Evolutionary conservation across 371 early-diverging fungal genomes (phyloP).

Genomic region (Coemansia sp.): DNA sequence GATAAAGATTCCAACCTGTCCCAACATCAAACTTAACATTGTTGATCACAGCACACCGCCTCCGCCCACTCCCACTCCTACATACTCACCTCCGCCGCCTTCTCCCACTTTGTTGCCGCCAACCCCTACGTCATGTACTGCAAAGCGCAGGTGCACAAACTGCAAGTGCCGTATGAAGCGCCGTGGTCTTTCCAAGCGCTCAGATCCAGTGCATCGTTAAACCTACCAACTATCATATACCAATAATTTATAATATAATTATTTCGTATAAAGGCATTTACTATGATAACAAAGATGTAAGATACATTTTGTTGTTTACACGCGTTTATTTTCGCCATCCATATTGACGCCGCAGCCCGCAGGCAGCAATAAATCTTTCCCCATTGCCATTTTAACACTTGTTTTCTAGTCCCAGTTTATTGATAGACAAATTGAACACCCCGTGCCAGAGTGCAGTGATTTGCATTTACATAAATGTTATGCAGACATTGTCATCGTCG

Average conservation of each 20-base stretch:
- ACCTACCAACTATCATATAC: background rate
- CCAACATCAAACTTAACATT: slow-evolving; percentile 37
- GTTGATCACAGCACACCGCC: slow-evolving; percentile 14
- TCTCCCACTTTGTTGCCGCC: slow-evolving; percentile 1
- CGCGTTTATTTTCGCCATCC: no score
- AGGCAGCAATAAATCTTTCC: no score
- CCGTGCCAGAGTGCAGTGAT: background rate
- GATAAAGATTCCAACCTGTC: slow-evolving; percentile 26
- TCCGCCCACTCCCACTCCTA: background rate
- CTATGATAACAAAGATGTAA: background rate
- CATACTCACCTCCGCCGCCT: background rate
- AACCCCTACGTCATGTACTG: slow-evolving; percentile 2
- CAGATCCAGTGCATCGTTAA: background rate
- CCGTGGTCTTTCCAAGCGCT: background rate
- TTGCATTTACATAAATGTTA: background rate
- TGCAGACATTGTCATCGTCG: background rate
- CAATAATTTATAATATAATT: background rate
- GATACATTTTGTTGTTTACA: no score
- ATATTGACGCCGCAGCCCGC: no score
- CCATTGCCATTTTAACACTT: no score
- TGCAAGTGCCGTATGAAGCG: background rate
- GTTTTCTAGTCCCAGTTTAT: background rate
- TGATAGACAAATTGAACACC: background rate
- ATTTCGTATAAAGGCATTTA: background rate
- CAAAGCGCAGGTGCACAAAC: background rate